Base-by-base conservation (phyloP, 768 basidiomycete genomes). In the Naganishia vaughanmartiniae region DNA sequence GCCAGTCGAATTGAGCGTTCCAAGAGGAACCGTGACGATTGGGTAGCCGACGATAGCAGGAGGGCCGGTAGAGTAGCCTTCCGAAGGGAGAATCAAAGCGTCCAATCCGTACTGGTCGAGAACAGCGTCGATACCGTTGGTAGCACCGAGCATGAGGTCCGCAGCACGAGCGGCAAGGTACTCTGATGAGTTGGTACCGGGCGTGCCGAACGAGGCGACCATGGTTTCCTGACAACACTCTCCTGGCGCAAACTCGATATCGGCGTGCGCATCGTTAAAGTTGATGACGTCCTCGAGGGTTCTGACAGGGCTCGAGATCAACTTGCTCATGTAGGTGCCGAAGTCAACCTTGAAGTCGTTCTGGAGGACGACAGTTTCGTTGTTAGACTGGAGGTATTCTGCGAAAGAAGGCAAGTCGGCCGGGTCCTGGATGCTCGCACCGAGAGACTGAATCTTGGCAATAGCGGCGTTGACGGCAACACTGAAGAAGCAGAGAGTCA, bases 201-300 rank as follows among this genome's bases (percentile, higher is more conserved):
- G 72, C 0, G 74, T 73, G 34, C 71, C 67, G 21, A 74, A 69
- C 3, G 73, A 70, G 21, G 51, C 65, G 54, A 78, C 39, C 19
- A 76, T 67, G 15, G 55, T 71, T 48, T 78, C 55, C 58, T 78
- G 77, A 51, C 77, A 78, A 68, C 77, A 78, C 67, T 76, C 73
- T 51, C 72, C 70, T 2, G 76, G 75, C 11, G 74, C 66, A 19
- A 78, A 71, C 55, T 78, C 77, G 53, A 75, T 24, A 33, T 65
- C 72, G n/a, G 75, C 72, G 39, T 77, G 33, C 11, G 67, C 68
- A 45, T 78, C 77, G 57, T 78, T 74, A 51, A 74, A 78, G 51
- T 74, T 73, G 68, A 76, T 74, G 24, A 77, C 56, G n/a, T 76
- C 77, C 36, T 54, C 67, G 14, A 58, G 34, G 7, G 57, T 58